Evolutionary conservation across 306 rosid species (phyloP).

Genomic region (Trifolium pratense): DNA sequence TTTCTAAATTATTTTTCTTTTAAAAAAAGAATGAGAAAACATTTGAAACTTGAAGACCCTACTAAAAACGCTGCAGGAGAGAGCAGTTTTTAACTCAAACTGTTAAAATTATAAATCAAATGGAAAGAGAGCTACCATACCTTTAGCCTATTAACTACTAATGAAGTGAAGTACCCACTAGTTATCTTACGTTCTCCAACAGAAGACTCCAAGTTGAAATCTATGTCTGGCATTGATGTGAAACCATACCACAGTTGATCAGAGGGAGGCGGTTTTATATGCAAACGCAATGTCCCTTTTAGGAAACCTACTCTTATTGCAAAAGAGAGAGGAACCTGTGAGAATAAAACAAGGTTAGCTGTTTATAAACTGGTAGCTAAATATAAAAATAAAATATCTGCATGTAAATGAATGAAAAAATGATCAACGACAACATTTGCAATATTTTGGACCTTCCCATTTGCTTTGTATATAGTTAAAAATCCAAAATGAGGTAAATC

Average conservation of each 20-base stretch:
- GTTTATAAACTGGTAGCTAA: slow-evolving; percentile 9
- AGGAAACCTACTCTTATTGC: slow-evolving; percentile 73
- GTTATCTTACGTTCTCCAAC: slow-evolving; percentile 84
- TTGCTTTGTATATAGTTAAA: slow-evolving; percentile 18
- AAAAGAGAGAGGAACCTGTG: slow-evolving; percentile 87
- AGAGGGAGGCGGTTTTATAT: slow-evolving; percentile 98
- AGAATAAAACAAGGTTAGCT: slow-evolving; percentile 5
- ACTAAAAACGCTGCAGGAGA: neutral
- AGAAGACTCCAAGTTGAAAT: slow-evolving; percentile 77
- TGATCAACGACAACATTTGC: slow-evolving; percentile 25
- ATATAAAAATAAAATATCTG: slow-evolving; percentile 31
- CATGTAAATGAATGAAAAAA: slow-evolving; percentile 12
- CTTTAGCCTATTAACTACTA: slow-evolving; percentile 76
- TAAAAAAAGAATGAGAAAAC: slow-evolving; percentile 22
- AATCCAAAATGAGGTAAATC: slow-evolving; percentile 24
- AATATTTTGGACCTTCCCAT: slow-evolving; percentile 17
- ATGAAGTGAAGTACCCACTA: slow-evolving; percentile 61
- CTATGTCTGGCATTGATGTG: slow-evolving; percentile 91
- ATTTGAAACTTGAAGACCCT: slow-evolving; percentile 20
- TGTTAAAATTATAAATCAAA: slow-evolving; percentile 29
- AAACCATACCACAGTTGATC: slow-evolving; percentile 90
- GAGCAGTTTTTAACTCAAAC: slow-evolving; percentile 10
- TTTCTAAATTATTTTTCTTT: neutral
- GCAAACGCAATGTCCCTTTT: slow-evolving; percentile 84
- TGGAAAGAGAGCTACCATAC: slow-evolving; percentile 50